Evolutionary conservation across 164 flowering plant genomes (phyloP).

Genomic region (Cinnamomum micranthum): DNA sequence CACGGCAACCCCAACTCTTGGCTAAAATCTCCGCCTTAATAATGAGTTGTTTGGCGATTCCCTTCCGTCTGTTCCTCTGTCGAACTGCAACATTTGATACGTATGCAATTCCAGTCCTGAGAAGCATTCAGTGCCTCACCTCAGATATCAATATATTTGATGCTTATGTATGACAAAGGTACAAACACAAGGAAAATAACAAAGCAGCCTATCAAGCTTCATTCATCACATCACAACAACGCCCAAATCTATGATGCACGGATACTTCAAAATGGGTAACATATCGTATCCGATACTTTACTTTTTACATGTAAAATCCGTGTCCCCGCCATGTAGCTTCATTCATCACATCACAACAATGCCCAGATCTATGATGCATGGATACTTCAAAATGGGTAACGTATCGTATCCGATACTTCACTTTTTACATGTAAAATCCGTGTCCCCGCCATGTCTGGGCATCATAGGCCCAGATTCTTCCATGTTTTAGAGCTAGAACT

Average conservation of each 20-base stretch:
- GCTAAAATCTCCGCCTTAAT: slow-evolving; percentile 83
- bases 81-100: slow-evolving; percentile 94
- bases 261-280: too few relatives aligned
- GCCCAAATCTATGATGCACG: too few relatives aligned
- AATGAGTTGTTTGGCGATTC: slow-evolving; percentile 75
- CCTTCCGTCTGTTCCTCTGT: slow-evolving; percentile 72
- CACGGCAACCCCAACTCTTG: slow-evolving; percentile 78
- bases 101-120: slow-evolving; percentile 92
- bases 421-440: too few relatives aligned
- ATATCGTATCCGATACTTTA: too few relatives aligned
- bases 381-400: too few relatives aligned
- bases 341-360: too few relatives aligned
- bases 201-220: not conserved
- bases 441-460: too few relatives aligned
- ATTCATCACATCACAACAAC: not conserved
- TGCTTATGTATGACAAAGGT: not conserved
- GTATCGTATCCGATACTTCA: too few relatives aligned
- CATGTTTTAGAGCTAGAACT: not conserved
- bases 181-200: too few relatives aligned
- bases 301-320: too few relatives aligned
- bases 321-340: too few relatives aligned
- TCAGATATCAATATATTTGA: not conserved
- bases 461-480: not conserved
- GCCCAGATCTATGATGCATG: too few relatives aligned
- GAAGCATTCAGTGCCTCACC: not conserved